Conservation (phyloP, 257 asterid species). For the Apocynum venetum region DNA sequence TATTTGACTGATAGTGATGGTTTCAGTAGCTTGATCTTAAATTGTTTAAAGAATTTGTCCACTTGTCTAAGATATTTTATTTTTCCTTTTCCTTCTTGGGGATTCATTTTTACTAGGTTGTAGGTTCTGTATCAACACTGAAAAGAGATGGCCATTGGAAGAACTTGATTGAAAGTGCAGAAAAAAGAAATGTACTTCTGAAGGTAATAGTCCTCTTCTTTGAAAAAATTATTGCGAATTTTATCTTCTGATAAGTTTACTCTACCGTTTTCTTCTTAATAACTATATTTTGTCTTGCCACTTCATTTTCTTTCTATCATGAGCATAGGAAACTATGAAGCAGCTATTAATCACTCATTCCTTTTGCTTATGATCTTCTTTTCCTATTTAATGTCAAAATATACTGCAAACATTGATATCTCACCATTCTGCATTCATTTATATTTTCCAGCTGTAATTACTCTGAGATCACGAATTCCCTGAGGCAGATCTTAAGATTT, state of each 20-base stretch:
- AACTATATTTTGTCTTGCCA: background rate
- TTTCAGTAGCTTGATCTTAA: background rate
- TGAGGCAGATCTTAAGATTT: background rate
- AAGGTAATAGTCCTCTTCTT: conserved; percentile 43
- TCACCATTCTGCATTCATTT: too few species aligned
- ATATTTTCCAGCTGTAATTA: too few species aligned
- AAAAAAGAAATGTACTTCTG: conserved; percentile 56
- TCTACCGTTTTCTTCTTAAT: background rate
- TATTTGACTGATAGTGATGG: conserved; percentile 2
- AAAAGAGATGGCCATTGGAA: conserved; percentile 77
- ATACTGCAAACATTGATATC: too few species aligned
- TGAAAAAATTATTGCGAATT: background rate
- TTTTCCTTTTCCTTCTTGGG: background rate
- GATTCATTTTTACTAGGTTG: conserved; percentile 50
- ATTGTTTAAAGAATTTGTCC: background rate
- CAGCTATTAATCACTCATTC: background rate
- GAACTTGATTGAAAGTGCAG: conserved; percentile 76
- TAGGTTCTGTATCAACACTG: conserved; percentile 90
- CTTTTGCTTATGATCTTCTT: too few species aligned
- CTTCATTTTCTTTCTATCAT: background rate
- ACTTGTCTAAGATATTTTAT: conserved; percentile 1
- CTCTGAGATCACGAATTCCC: too few species aligned
- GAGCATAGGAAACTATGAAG: background rate
- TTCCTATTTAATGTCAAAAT: too few species aligned
- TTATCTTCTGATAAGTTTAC: background rate